Percentiles rank a stretch among this genome's conserved stretches.
These are phyloP conservation scores for Metarhizium anisopliae DNA, from an alignment of 2,329 filamentous ascomycete species.

Conservation along the genomic window DNA sequence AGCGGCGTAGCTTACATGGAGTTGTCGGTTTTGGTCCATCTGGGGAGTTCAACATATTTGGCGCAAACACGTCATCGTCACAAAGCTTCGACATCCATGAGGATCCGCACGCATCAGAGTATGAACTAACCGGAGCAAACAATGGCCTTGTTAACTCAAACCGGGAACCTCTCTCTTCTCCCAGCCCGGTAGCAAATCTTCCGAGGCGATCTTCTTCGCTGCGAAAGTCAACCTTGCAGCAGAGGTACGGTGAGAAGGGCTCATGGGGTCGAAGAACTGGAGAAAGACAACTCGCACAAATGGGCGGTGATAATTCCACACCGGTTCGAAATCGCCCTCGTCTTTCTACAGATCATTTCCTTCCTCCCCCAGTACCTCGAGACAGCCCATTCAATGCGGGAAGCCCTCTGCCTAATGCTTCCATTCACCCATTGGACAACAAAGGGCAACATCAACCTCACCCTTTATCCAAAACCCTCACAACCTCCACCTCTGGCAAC, in stretches of 20 bases:
- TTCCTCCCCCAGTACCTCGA: constrained; percentile 51
- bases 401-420: constrained; percentile 42
- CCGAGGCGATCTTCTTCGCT: constrained; percentile 68
- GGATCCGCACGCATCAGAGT: constrained; percentile 36
- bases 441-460: constrained; percentile 51
- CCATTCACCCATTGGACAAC: constrained; percentile 38
- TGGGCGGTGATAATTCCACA: constrained; percentile 44
- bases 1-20: constrained; percentile 80
- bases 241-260: constrained; percentile 63
- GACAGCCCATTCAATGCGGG: constrained; percentile 57
- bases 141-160: constrained; percentile 8
- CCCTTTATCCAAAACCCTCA: constrained; percentile 78
- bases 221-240: constrained; percentile 79
- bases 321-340: constrained; percentile 59
- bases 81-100: constrained; percentile 44
- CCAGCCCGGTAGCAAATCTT: constrained; percentile 42
- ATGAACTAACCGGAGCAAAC: constrained; percentile 38
- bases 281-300: constrained; percentile 44
- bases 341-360: constrained; percentile 70
- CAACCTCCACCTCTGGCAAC: constrained; percentile 76
- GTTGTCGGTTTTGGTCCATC: constrained; percentile 50
- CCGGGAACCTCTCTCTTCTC: constrained; percentile 34
- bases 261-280: constrained; percentile 53
- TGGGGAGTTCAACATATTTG: constrained; percentile 66
- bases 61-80: constrained; percentile 37